phyloP scores from a whole-genome alignment of 306 rosid genomes.

The Ormosia semicastrata region DNA sequence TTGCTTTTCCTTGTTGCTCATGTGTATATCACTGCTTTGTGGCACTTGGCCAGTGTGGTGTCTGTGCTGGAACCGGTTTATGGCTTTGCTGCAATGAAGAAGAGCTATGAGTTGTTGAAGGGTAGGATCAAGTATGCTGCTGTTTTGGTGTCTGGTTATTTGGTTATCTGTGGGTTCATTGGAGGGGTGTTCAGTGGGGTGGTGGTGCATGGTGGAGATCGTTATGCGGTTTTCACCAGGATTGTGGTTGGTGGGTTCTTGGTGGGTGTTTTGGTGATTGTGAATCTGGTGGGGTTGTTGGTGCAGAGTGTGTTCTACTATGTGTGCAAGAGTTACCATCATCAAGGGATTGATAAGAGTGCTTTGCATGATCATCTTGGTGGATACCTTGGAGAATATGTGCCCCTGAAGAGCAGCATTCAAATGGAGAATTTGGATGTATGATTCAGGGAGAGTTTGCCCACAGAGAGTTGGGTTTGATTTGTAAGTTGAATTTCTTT shows the following conservation, averaged over 20 bases:
- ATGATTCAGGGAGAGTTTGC: constrained; percentile 28
- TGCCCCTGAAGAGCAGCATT: constrained; percentile 92
- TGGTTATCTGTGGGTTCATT: constrained; percentile 55
- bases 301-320: constrained; percentile 94
- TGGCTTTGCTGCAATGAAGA: constrained; percentile 80
- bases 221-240: constrained; percentile 55
- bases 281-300: constrained; percentile 78
- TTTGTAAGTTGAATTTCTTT: constrained; percentile 40
- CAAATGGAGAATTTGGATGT: constrained; percentile 88
- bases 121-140: constrained; percentile 63
- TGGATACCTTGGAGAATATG: constrained; percentile 96
- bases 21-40: constrained; percentile 77
- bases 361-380: constrained; percentile 93
- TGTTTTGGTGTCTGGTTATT: constrained; percentile 52
- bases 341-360: constrained; percentile 84
- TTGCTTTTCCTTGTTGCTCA: constrained; percentile 66
- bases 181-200: constrained; percentile 55
- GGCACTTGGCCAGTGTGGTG: constrained; percentile 94
- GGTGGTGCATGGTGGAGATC: constrained; percentile 75
- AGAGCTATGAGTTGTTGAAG: constrained; percentile 75
- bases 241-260: constrained; percentile 83
- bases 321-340: constrained; percentile 91
- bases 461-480: neutral
- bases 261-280: constrained; percentile 85
- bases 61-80: constrained; percentile 84